A percentile compares a stretch with the other conserved stretches of the same genome.
phyloP scores from a whole-genome alignment of 768 basidiomycete species.

The Sistotremastrum niveocremeum region DNA sequence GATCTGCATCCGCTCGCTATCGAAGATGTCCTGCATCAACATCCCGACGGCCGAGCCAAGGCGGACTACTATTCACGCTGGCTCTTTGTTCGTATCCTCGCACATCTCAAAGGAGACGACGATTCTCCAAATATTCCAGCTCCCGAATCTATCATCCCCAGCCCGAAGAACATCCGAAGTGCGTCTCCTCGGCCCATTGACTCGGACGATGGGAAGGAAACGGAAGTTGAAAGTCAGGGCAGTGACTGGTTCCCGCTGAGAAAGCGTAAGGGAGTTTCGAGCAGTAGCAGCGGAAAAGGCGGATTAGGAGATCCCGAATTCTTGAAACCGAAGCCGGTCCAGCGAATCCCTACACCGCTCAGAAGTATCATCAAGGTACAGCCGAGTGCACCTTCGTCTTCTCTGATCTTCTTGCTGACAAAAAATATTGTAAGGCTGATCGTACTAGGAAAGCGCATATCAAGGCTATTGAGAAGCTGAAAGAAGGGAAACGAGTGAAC shows the following conservation, averaged over 20 bases:
- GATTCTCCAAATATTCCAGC: neutral
- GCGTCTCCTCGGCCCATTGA: neutral
- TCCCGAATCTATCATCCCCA: constrained; percentile 4
- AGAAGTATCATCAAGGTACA: neutral
- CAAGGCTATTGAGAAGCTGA: constrained; percentile 8
- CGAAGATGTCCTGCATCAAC: constrained; percentile 13
- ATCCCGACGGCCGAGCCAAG: constrained; percentile 5
- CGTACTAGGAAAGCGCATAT: neutral
- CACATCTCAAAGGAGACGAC: constrained; percentile 6
- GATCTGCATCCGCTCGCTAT: constrained; percentile 13
- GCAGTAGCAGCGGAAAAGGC: neutral
- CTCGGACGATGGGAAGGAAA: constrained; percentile 1
- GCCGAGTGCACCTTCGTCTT: neutral
- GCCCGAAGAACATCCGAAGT: neutral
- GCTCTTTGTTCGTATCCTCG: constrained; percentile 14
- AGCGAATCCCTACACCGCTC: too few species aligned
- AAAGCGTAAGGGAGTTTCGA: neutral
- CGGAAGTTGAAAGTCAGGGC: neutral
- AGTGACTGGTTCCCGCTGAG: neutral
- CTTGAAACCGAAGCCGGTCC: neutral
- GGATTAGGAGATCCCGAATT: neutral
- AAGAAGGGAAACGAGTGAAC: constrained; percentile 11
- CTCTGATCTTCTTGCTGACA: neutral
- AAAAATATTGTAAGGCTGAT: neutral
- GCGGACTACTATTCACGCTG: constrained; percentile 16